Base-by-base conservation (phyloP, 306 rosid genomes). In the Sophora flavescens region DNA sequence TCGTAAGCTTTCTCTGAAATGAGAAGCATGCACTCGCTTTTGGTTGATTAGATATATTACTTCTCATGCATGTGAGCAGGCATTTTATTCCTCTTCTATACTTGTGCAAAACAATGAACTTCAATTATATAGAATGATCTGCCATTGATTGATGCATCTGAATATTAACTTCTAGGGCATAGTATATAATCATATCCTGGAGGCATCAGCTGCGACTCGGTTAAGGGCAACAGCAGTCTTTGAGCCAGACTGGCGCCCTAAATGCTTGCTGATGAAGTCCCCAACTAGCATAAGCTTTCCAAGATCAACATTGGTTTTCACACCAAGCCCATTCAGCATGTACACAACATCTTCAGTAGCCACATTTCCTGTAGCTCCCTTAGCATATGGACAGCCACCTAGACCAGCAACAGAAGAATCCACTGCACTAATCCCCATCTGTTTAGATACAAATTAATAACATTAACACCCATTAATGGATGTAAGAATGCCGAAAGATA, bases 261-360 rank as follows among this genome's bases (percentile, higher is more conserved):
- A 74, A 44, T 92, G 92, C 63, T 79, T 85, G 89, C 85, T 77
- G 87, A 95, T 92, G 89, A 88, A 95, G 70, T 95, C 93, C 10
- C 98, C 98, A 11, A 82, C 96, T 39, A 63, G 33, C 84, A 95
- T 75, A 78, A 95, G 97, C 89, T 89, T 92, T 45, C 66, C 71
- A 71, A 95, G 58, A 85, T 95, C 96, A 67, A 92, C 87, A 35
- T 89, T 87, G 58, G 97, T 95, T 78, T 87, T 83, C 12, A 95
- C 83, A 74, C 97, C 97, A 36, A 92, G 88, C 5, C 95, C 98
- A 72, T 84, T 83, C 51, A 92, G 91, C 98, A 89, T 90, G 89
- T 95, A 95, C 44, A 95, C 92, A 41, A 95, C 98, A 81, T 95
- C 98, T 87, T 92, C 98, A 13, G 93, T 90, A 14, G 98, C 92